A percentile compares a stretch with the other conserved stretches of the same genome.
Evolutionary conservation across 2,329 filamentous ascomycete species (phyloP).

Genomic region (Gaeumannomyces sp.): DNA sequence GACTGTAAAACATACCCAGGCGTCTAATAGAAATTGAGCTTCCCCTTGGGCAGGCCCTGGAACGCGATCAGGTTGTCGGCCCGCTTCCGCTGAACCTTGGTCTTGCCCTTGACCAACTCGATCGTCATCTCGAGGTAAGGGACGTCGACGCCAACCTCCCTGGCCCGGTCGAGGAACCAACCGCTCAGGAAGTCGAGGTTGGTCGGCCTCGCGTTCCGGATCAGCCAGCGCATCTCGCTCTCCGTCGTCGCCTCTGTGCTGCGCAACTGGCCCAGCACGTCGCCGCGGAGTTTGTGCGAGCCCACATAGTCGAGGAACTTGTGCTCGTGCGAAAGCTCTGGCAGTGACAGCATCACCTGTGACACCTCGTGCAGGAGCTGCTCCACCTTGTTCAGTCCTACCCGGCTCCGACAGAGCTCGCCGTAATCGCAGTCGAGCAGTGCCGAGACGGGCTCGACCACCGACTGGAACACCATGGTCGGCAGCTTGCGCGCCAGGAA

Average conservation of each 20-base stretch:
- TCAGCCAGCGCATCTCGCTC: conserved; percentile 62
- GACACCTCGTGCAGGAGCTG: conserved; percentile 69
- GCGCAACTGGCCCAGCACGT: conserved; percentile 45
- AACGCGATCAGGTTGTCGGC: not conserved
- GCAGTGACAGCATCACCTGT: conserved; percentile 63
- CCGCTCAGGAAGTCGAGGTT: conserved; percentile 85
- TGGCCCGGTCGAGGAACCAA: conserved; percentile 71
- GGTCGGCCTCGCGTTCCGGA: conserved; percentile 55
- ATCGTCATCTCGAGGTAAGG: conserved; percentile 68
- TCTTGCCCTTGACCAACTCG: conserved; percentile 67
- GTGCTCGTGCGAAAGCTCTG: conserved; percentile 61
- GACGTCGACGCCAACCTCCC: conserved; percentile 65
- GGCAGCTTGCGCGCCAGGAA: conserved; percentile 73
- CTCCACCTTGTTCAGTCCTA: conserved; percentile 60
- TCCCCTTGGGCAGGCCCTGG: not conserved
- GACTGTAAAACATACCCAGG: not conserved
- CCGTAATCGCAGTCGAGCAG: conserved; percentile 73
- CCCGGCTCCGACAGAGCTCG: conserved; percentile 59
- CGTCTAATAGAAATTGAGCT: not conserved
- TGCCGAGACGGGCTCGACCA: conserved; percentile 77
- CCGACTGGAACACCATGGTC: conserved; percentile 65
- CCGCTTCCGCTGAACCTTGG: conserved; percentile 17
- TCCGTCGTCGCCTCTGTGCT: conserved; percentile 24
- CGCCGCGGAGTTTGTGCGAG: conserved; percentile 53
- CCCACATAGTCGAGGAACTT: conserved; percentile 52